A percentile compares a stretch with the other conserved stretches of the same genome.
Evolutionary conservation across 2,329 filamentous ascomycete species (phyloP).

Genomic region (Cladosporium phlei): DNA sequence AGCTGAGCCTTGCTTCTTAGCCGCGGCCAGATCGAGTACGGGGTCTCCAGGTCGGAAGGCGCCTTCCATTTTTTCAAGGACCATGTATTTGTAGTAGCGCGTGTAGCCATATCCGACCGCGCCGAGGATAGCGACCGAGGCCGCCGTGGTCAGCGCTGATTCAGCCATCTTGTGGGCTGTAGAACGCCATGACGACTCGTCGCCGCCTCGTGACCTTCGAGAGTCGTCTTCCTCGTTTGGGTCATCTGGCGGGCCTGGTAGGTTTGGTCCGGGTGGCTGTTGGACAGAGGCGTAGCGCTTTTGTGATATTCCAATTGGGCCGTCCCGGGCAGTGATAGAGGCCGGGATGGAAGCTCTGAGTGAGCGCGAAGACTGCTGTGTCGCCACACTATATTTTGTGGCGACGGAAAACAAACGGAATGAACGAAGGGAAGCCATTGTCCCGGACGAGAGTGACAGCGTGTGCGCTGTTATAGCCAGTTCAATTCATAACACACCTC

Average conservation of each 20-base stretch:
- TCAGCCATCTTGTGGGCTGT: constrained; percentile 51
- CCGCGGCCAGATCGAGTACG: constrained; percentile 60
- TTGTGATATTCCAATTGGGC: neutral
- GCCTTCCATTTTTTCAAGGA: constrained; percentile 86
- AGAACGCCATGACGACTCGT: constrained; percentile 23
- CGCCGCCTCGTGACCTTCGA: constrained; percentile 10
- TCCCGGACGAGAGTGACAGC: too few relatives aligned
- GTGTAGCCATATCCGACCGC: constrained; percentile 62
- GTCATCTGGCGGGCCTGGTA: constrained; percentile 21
- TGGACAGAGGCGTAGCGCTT: constrained; percentile 12
- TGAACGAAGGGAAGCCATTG: constrained; percentile 11
- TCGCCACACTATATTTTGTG: neutral
- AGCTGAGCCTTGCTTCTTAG: constrained; percentile 26
- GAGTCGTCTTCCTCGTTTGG: constrained; percentile 17
- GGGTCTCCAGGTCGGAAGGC: constrained; percentile 86
- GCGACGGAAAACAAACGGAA: constrained; percentile 1
- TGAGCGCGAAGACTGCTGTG: neutral
- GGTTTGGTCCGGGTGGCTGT: constrained; percentile 17
- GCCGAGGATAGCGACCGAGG: constrained; percentile 47
- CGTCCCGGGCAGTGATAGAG: neutral
- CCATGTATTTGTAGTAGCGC: constrained; percentile 70
- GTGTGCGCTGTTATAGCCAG: neutral
- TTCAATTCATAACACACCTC: constrained; percentile 9
- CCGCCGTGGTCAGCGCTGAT: constrained; percentile 46
- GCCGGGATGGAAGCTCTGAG: too few relatives aligned